phyloP scores from a whole-genome alignment of 176 grass and related monocot genomes.

The Ampelocalamus luodianensis region DNA sequence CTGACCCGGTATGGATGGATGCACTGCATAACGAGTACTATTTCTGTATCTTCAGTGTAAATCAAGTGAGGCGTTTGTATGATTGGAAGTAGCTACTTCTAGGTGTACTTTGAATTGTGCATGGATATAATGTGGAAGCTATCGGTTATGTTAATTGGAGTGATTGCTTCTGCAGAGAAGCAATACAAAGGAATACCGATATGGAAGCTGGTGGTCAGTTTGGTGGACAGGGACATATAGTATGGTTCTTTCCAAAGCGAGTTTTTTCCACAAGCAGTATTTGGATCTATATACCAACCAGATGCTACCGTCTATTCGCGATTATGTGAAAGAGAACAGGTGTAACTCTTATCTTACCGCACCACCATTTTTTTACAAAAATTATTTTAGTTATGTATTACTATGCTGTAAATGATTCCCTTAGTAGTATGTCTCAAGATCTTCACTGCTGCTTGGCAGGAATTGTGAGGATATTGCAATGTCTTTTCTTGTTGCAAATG shows the following conservation, averaged over 20 bases:
- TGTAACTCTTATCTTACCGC: background rate
- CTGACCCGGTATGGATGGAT: conserved; percentile 29
- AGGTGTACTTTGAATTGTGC: background rate
- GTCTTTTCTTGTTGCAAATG: conserved; percentile 95
- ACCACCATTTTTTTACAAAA: conserved; percentile 2
- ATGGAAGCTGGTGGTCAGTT: conserved; percentile 96
- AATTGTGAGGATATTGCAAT: conserved; percentile 99
- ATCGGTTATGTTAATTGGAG: background rate
- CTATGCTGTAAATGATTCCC: background rate
- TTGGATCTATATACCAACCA: conserved; percentile 74
- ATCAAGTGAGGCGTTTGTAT: background rate
- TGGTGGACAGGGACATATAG: conserved; percentile 97
- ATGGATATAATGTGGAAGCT: background rate
- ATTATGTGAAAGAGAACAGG: conserved; percentile 80
- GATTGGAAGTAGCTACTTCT: background rate
- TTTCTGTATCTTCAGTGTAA: background rate
- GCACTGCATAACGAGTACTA: background rate
- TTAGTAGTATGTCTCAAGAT: background rate
- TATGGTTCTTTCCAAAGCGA: conserved; percentile 89
- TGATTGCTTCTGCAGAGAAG: conserved; percentile 44
- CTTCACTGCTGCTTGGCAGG: conserved; percentile 45
- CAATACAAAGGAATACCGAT: conserved; percentile 48
- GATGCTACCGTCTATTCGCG: conserved; percentile 66
- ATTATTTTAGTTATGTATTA: conserved; percentile 1
- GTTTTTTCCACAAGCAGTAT: conserved; percentile 79